Conservation (phyloP, 139 green algal species). For the Dunaliella sp. region DNA sequence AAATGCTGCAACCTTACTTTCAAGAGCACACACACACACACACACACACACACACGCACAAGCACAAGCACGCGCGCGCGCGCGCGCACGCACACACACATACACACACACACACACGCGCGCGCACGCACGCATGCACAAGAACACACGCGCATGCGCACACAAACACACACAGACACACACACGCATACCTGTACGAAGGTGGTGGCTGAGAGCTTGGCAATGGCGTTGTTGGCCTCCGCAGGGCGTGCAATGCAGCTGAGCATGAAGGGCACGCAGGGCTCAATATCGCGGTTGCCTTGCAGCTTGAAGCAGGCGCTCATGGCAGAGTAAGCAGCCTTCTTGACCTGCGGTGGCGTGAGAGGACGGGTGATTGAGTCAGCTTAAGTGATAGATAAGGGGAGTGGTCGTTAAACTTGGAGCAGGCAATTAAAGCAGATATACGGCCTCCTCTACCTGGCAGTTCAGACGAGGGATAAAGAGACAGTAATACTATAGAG, state of each 20-base stretch:
- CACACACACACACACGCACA: background rate
- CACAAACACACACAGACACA: background rate
- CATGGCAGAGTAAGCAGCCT: constrained; percentile 48
- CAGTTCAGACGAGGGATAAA: too few relatives aligned
- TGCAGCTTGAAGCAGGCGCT: constrained; percentile 52
- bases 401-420: too few relatives aligned
- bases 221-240: constrained; percentile 70
- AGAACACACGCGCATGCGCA: too few relatives aligned
- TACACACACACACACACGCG: background rate
- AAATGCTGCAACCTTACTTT: too few relatives aligned
- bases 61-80: too few relatives aligned
- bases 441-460: too few relatives aligned
- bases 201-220: constrained; percentile 84
- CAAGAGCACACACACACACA: background rate
- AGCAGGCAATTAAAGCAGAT: too few relatives aligned
- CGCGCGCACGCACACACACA: background rate
- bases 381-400: too few relatives aligned
- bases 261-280: constrained; percentile 79
- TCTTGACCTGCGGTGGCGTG: constrained; percentile 48
- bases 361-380: too few relatives aligned
- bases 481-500: too few relatives aligned
- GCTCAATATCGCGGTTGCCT: constrained; percentile 89
- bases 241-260: constrained; percentile 67
- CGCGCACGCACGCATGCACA: background rate
- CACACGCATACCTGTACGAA: constrained; percentile 71